Base-by-base conservation (phyloP, 805 yeast species). In the Blastobotrys terrestris region DNA sequence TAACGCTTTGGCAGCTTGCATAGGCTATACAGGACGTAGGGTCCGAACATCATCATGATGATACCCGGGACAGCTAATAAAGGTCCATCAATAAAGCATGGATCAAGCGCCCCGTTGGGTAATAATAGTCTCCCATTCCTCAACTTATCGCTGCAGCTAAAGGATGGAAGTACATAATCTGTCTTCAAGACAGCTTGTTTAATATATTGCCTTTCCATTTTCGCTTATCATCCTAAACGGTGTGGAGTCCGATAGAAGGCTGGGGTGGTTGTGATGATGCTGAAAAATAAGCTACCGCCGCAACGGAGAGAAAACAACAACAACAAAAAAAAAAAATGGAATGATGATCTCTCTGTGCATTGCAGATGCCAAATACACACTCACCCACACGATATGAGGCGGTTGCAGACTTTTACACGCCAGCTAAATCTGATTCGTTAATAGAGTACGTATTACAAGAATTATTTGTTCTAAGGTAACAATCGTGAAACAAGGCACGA, bases 81-180 rank as follows among this genome's bases (percentile, higher is more conserved):
- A 4, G 53, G 41, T 5, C 53, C 52, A 22, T 59, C 61, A 3
- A 59, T 42, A 45, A 59, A 59, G 47, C 62, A 59, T 4, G 54
- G 53, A 40, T 49, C 58, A 46, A 59, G 46, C 2, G 58, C 47
- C 2, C 62, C 62, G 47, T 55, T 58, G 40, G 39, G 16, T 4
- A 21, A 21, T 15, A 48, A 20, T 40, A 26, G 8, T 5, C 35
- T 26, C 11, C 35, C 35, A 26, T 26, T 26, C 35, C 35, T 26
- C 35, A 26, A 26, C 35, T 26, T 26, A 11, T 26, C 35, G 11
- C 5, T 26, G 11, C 35, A 26, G 11, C 35, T 26, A 5, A 5
- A 11, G 8, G 35, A 11, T 26, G 35, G n/a, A n/a, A n/a, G 5
- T 26, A 26, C 35, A 26, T 26, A 26, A 5, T 26, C 35, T 26